These are phyloP conservation scores for Sporobolomyces roseus DNA, from an alignment of 768 basidiomycete species.

Conservation along the genomic window DNA sequence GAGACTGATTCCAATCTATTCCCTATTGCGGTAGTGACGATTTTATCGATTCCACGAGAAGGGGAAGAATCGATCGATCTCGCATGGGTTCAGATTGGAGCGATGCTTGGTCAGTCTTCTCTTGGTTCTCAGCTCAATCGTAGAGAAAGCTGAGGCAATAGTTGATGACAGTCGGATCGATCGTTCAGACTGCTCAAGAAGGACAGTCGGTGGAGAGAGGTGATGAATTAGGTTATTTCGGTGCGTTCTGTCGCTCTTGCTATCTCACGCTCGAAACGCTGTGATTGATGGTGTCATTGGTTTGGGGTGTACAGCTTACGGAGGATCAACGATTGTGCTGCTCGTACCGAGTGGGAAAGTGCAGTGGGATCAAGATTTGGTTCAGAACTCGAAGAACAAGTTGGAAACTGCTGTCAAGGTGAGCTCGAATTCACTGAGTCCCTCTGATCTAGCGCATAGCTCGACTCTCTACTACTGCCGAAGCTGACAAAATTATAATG, in stretches of 20 bases:
- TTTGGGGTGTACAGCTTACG: slow-evolving; percentile 59
- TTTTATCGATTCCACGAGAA: background rate
- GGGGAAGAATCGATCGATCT: background rate
- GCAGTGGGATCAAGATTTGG: slow-evolving; percentile 88
- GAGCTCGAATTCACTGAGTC: background rate
- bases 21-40: slow-evolving; percentile 26
- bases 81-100: slow-evolving; percentile 57
- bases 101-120: slow-evolving; percentile 62
- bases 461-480: background rate
- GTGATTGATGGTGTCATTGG: too few species aligned
- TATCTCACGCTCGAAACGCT: background rate
- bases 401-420: slow-evolving; percentile 49
- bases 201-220: slow-evolving; percentile 74
- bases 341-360: slow-evolving; percentile 79
- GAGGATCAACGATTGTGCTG: slow-evolving; percentile 63
- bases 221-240: slow-evolving; percentile 70
- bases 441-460: background rate
- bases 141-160: background rate
- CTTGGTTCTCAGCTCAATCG: too few species aligned
- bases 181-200: slow-evolving; percentile 73
- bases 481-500: background rate
- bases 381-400: slow-evolving; percentile 73
- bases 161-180: slow-evolving; percentile 60
- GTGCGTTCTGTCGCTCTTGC: background rate
- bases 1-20: too few species aligned